A percentile compares a stretch with the other conserved stretches of the same genome.
Conservation (phyloP, 495 filamentous ascomycete species). For the Annulohypoxylon stygium region DNA sequence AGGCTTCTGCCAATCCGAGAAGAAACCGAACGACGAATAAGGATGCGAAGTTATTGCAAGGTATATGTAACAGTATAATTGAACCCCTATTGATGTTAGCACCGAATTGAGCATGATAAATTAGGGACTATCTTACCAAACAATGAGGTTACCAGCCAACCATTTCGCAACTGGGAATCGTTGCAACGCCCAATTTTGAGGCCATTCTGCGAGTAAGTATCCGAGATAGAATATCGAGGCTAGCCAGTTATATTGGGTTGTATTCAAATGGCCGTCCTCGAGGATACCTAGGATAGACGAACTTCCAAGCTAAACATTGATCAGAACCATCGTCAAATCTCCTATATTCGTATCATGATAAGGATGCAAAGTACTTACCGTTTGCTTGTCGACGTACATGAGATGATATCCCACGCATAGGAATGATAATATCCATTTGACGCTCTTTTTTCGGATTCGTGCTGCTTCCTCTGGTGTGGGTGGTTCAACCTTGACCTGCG, state of each 20-base stretch:
- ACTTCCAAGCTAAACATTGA: constrained; percentile 53
- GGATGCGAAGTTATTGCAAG: constrained; percentile 56
- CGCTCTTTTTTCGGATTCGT: constrained; percentile 56
- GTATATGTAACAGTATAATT: constrained; percentile 56
- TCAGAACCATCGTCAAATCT: not conserved
- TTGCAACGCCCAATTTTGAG: constrained; percentile 59
- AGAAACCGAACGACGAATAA: constrained; percentile 60
- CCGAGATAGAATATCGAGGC: constrained; percentile 49
- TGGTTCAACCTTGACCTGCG: constrained; percentile 54
- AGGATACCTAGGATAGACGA: constrained; percentile 54
- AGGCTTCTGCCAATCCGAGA: constrained; percentile 57
- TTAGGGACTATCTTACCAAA: constrained; percentile 50
- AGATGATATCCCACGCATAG: constrained; percentile 61
- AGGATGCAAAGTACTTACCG: constrained; percentile 43
- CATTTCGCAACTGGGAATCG: constrained; percentile 58
- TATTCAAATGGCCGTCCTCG: constrained; percentile 48
- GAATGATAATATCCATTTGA: constrained; percentile 59
- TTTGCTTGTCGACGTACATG: constrained; percentile 63
- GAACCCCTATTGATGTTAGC: constrained; percentile 48
- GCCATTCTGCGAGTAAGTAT: constrained; percentile 56
- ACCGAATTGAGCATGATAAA: not conserved
- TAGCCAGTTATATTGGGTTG: constrained; percentile 52
- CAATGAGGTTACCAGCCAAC: constrained; percentile 54
- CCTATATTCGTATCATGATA: not conserved
- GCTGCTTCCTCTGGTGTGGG: constrained; percentile 55